Evolutionary conservation across 2,329 filamentous ascomycete genomes (phyloP), one percentile per base, ranked within the genome.

Genomic region (Coniella vitis): DNA sequence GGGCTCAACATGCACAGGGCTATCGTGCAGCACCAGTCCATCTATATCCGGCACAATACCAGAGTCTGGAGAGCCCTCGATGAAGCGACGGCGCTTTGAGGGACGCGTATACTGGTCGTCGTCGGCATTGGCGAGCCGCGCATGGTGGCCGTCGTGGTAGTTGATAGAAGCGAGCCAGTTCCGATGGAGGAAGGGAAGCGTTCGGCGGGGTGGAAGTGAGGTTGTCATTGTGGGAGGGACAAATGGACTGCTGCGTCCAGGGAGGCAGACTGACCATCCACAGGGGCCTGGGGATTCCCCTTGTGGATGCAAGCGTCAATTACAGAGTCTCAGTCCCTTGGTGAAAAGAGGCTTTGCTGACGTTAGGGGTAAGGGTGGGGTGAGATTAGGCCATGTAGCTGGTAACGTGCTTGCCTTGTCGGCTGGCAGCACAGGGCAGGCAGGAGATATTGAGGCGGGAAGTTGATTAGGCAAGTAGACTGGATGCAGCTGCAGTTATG

Each of bases 131-230:
- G 36, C 52, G 49, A 48, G 36, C 37, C 54, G 56, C 43, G 57
- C 55, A 49, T 60, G 25, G 25, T 29, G 60, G 50, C 61, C 55
- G 54, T 68, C 65, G 13, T 67, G 55, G 52, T 69, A 65, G 51
- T 70, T 70, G 60, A 75, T 64, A 41, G 69, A 69, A 53, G 65
- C 69, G 54, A 71, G 66, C 74, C 72, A 78, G 60, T 74, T 76
- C 60, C 75, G 71, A 56, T 76, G 73, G 52, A 79, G 71, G 62
- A 75, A 79, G 52, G 76, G 75, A 49, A 73, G 65, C 57, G 67
- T 70, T 65, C 72, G 71, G 63, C 69, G 68, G 59, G 67, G 71
- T 54, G 67, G 66, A 60, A 63, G 67, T 59, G 67, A 65, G 58
- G 66, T 64, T 60, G 72, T 71, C 75, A 79, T 79, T 64, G 63